Evolutionary conservation across 306 rosid species (phyloP).

Genomic region (Trichosanthes truncata): DNA sequence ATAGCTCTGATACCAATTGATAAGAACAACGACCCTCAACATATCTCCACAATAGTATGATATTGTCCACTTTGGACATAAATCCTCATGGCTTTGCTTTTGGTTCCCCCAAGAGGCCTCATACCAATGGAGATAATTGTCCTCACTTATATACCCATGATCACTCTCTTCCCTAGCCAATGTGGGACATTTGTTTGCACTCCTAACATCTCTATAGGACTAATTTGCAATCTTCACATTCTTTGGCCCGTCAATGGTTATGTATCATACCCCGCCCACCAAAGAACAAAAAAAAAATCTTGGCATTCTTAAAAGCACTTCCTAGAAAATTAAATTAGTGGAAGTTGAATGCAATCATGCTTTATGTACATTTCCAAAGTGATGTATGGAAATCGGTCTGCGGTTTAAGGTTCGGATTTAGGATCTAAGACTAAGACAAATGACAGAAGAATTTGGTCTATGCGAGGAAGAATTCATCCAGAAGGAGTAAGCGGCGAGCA

Average conservation of each 20-base stretch:
- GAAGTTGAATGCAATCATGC: neutral
- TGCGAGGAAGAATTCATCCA: neutral
- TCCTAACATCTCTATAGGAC: neutral
- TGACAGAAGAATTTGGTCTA: neutral
- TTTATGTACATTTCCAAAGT: neutral
- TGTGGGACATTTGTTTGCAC: too few relatives aligned
- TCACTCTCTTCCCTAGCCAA: too few relatives aligned
- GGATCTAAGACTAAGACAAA: neutral
- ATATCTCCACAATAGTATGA: too few relatives aligned
- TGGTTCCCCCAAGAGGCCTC: too few relatives aligned
- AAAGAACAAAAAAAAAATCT: neutral
- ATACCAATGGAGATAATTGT: too few relatives aligned
- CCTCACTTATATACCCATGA: too few relatives aligned
- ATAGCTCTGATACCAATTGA: too few relatives aligned
- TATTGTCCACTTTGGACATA: too few relatives aligned
- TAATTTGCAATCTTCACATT: neutral
- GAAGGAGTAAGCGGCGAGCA: neutral
- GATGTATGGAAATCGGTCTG: neutral
- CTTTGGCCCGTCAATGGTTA: neutral
- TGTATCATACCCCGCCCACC: neutral
- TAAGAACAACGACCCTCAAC: too few relatives aligned
- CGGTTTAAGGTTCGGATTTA: neutral
- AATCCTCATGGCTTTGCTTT: too few relatives aligned
- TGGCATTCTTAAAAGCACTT: neutral
- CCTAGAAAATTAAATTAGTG: neutral